Percentiles rank a stretch among this genome's conserved stretches.
Evolutionary conservation across 2,329 filamentous ascomycete genomes (phyloP).

Genomic region (Microcyclospora pomicola): DNA sequence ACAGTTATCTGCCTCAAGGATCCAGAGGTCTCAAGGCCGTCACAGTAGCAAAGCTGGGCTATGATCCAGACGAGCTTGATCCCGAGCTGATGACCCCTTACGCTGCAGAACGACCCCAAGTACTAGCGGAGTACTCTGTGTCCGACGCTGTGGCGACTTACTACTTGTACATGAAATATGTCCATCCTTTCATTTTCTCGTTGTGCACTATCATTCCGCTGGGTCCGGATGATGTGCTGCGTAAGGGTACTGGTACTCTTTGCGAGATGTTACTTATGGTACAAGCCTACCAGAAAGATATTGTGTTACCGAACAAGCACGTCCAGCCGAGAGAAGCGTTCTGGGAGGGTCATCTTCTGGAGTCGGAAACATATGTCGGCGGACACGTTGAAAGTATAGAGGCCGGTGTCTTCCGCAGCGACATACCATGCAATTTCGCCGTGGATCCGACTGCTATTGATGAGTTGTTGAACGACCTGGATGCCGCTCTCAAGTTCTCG

Average conservation of each 20-base stretch:
- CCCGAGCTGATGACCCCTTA: slow-evolving; percentile 91
- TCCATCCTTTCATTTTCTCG: slow-evolving; percentile 99
- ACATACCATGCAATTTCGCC: slow-evolving; percentile 88
- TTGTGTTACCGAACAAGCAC: slow-evolving; percentile 93
- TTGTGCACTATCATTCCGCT: slow-evolving; percentile 92
- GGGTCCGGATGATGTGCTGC: slow-evolving; percentile 78
- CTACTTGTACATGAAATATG: slow-evolving; percentile 99
- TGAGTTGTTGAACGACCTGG: slow-evolving; percentile 72
- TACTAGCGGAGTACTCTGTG: slow-evolving; percentile 91
- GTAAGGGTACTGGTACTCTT: slow-evolving; percentile 95
- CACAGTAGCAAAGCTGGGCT: slow-evolving; percentile 92
- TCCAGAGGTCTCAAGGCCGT: slow-evolving; percentile 95
- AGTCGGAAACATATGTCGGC: slow-evolving; percentile 95
- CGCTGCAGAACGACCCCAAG: slow-evolving; percentile 80
- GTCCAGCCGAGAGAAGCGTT: slow-evolving; percentile 81
- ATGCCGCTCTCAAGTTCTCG: slow-evolving; percentile 78
- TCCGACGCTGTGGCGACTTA: slow-evolving; percentile 98
- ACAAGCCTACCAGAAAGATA: slow-evolving; percentile 82
- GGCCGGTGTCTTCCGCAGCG: slow-evolving; percentile 87
- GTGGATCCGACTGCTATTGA: slow-evolving; percentile 83
- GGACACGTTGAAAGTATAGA: slow-evolving; percentile 99
- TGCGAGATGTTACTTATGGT: slow-evolving; percentile 99
- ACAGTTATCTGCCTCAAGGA: slow-evolving; percentile 93
- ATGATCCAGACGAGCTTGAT: slow-evolving; percentile 94
- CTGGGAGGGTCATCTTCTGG: slow-evolving; percentile 89